phyloP scores from a whole-genome alignment of 2,329 filamentous ascomycete species.

The Atkinsonella texensis region DNA sequence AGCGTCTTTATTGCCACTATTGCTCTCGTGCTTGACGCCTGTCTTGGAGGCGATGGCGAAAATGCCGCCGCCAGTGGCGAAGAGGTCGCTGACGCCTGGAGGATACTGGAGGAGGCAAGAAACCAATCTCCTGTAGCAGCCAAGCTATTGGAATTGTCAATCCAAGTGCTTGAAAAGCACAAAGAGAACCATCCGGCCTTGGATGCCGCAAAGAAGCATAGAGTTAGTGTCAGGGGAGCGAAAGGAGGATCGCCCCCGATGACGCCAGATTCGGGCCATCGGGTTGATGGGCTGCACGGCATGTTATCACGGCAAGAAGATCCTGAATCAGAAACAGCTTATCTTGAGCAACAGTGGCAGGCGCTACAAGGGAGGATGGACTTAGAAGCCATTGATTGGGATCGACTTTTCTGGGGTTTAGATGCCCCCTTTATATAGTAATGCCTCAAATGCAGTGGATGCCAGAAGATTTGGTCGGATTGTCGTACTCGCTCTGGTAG shows the following conservation, averaged over 20 bases:
- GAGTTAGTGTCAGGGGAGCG: background rate
- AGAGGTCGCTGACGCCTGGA: conserved; percentile 21
- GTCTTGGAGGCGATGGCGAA: conserved; percentile 13
- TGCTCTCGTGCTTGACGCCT: conserved; percentile 22
- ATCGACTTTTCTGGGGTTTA: conserved; percentile 21
- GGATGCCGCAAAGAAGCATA: conserved; percentile 9
- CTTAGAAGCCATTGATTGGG: conserved; percentile 24
- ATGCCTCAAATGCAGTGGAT: background rate
- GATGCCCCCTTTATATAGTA: conserved; percentile 21
- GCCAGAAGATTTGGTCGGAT: too few species aligned
- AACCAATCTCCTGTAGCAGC: conserved; percentile 14
- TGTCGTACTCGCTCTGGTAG: too few species aligned
- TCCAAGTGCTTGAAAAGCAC: conserved; percentile 19
- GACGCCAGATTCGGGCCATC: conserved; percentile 17
- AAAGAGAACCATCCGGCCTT: conserved; percentile 15
- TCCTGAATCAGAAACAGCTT: conserved; percentile 8
- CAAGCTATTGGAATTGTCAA: conserved; percentile 17
- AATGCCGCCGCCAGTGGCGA: conserved; percentile 13
- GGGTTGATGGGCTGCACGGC: conserved; percentile 6
- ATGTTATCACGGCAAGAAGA: conserved; percentile 5
- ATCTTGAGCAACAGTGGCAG: conserved; percentile 16
- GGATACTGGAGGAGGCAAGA: conserved; percentile 20
- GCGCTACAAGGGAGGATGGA: conserved; percentile 18
- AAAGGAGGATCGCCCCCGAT: conserved; percentile 12
- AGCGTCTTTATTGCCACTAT: conserved; percentile 23